phyloP scores from a whole-genome alignment of 2,329 filamentous ascomycete species.

The Metarhizium guizhouense region DNA sequence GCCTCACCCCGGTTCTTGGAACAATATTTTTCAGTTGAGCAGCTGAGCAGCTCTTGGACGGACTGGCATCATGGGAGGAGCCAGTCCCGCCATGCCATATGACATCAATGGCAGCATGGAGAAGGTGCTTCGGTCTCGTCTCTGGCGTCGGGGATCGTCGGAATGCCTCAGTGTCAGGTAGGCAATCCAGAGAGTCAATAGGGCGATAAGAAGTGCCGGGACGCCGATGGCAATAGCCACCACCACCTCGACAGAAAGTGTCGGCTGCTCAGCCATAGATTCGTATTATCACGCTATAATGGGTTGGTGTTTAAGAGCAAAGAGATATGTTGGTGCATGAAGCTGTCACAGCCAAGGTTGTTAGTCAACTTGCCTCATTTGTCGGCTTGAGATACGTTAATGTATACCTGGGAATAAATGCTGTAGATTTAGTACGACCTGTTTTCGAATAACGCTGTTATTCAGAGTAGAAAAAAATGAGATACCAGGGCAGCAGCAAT shows the following conservation, averaged over 20 bases:
- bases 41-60: too few relatives aligned
- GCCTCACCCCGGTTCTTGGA: too few relatives aligned
- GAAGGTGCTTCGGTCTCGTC: neutral
- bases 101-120: neutral
- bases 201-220: neutral
- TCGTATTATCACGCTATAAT: neutral
- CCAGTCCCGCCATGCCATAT: too few relatives aligned
- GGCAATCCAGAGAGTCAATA: neutral
- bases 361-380: too few relatives aligned
- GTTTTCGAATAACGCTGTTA: too few relatives aligned
- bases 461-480: too few relatives aligned
- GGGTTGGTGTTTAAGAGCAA: neutral
- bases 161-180: neutral
- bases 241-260: neutral
- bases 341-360: neutral
- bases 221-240: neutral
- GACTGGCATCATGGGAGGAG: too few relatives aligned
- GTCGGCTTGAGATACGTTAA: too few relatives aligned
- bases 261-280: neutral
- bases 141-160: neutral
- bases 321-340: neutral
- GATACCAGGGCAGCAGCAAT: too few relatives aligned
- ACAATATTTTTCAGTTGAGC: too few relatives aligned
- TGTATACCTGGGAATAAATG: too few relatives aligned
- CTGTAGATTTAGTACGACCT: too few relatives aligned